These are phyloP conservation scores for Crithidia bombi DNA, from an alignment of 208 protist species.

Conservation along the genomic window DNA sequence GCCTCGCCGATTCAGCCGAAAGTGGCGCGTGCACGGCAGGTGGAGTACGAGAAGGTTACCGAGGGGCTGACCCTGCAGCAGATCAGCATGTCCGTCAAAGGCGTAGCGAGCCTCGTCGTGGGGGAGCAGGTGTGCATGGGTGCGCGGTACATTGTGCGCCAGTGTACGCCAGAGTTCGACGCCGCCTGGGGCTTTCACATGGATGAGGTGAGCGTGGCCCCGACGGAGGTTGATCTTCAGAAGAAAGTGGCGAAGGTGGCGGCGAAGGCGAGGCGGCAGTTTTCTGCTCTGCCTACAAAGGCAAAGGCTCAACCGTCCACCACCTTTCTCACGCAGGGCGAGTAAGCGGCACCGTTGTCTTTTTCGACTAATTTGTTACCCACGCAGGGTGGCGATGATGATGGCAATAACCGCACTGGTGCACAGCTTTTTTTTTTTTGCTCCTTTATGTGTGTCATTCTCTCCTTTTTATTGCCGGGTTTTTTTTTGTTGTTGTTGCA, in stretches of 20 bases:
- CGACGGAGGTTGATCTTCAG: conserved; percentile 28
- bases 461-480: conserved; percentile 9
- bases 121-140: conserved; percentile 88
- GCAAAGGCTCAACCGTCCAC: neutral
- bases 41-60: conserved; percentile 65
- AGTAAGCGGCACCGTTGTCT: conserved; percentile 9
- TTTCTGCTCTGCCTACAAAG: neutral
- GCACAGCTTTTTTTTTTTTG: neutral
- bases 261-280: conserved; percentile 21
- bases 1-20: conserved; percentile 34
- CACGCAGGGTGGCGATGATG: too few relatives aligned
- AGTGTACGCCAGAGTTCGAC: conserved; percentile 66
- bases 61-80: conserved; percentile 68
- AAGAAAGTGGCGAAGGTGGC: conserved; percentile 26
- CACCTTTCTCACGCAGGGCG: conserved; percentile 41
- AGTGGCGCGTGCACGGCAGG: conserved; percentile 46
- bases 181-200: conserved; percentile 82
- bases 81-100: conserved; percentile 75
- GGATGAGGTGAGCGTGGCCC: conserved; percentile 44
- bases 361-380: neutral
- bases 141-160: conserved; percentile 73
- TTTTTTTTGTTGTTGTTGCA: conserved; percentile 11
- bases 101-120: conserved; percentile 56
- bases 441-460: conserved; percentile 2
- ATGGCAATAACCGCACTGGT: too few relatives aligned